Conservation (phyloP, 2,329 filamentous ascomycete species). For the Diaporthe eres region DNA sequence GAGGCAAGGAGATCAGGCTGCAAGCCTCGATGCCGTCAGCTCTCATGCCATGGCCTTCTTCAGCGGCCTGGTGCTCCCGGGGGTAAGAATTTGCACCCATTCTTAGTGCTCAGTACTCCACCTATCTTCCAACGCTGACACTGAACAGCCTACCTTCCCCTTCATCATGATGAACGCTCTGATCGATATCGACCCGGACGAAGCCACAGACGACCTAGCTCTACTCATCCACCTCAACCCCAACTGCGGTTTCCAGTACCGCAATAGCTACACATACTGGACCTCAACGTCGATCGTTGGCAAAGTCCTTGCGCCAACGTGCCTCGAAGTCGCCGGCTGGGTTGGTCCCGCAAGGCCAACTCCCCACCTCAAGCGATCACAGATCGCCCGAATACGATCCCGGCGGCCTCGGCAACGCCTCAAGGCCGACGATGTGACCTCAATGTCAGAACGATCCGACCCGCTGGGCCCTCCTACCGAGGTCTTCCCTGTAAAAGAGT, state of each 20-base stretch:
- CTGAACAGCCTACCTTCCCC: constrained; percentile 69
- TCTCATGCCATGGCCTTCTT: constrained; percentile 85
- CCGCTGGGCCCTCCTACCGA: constrained; percentile 76
- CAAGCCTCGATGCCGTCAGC: constrained; percentile 71
- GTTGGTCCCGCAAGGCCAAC: constrained; percentile 80
- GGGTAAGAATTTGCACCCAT: constrained; percentile 62
- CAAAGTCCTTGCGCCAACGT: constrained; percentile 81
- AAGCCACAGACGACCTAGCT: constrained; percentile 74
- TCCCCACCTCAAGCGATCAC: constrained; percentile 74
- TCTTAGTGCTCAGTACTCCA: neutral
- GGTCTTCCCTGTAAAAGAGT: constrained; percentile 77
- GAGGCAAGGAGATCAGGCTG: constrained; percentile 71
- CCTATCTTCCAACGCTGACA: neutral
- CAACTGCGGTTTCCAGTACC: constrained; percentile 82
- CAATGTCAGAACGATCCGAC: constrained; percentile 77
- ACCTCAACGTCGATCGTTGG: constrained; percentile 79
- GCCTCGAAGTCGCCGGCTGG: constrained; percentile 80
- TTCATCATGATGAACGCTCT: constrained; percentile 85
- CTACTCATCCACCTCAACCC: constrained; percentile 78
- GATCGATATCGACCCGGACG: constrained; percentile 80
- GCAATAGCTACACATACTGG: constrained; percentile 83
- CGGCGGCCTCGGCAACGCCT: constrained; percentile 70
- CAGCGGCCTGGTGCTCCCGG: constrained; percentile 79
- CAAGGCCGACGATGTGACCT: constrained; percentile 71
- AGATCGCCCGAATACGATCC: constrained; percentile 79